phyloP scores from a whole-genome alignment of 1,284 basidiomycete species.

The Mycena sp. region DNA sequence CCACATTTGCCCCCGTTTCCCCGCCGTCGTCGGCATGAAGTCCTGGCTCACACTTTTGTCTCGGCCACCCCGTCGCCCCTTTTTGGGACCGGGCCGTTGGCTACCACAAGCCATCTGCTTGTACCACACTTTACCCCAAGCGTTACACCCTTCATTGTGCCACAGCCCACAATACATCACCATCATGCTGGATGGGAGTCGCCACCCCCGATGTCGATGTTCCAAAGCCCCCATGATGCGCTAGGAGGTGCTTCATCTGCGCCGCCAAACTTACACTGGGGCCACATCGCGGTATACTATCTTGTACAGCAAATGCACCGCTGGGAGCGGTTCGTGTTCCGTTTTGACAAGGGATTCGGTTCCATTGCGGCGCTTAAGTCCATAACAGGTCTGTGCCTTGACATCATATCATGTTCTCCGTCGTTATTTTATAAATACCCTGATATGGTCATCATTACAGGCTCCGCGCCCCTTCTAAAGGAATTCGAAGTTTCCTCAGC shows the following conservation, averaged over 20 bases:
- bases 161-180: slow-evolving; percentile 16
- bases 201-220: slow-evolving; percentile 16
- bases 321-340: slow-evolving; percentile 81
- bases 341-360: slow-evolving; percentile 77
- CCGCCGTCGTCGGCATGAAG: slow-evolving; percentile 44
- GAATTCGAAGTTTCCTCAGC: slow-evolving; percentile 81
- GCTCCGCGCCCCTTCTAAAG: slow-evolving; percentile 72
- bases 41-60: slow-evolving; percentile 13
- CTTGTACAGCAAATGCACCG: slow-evolving; percentile 80
- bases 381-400: slow-evolving; percentile 62
- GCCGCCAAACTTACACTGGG: slow-evolving; percentile 69
- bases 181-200: slow-evolving; percentile 24
- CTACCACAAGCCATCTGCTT: slow-evolving; percentile 4
- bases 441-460: slow-evolving; percentile 45
- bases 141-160: slow-evolving; percentile 23
- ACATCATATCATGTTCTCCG: background rate
- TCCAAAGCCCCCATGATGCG: slow-evolving; percentile 7
- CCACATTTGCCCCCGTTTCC: slow-evolving; percentile 23
- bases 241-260: background rate
- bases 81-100: slow-evolving; percentile 20
- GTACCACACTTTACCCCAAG: slow-evolving; percentile 24
- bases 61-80: slow-evolving; percentile 14
- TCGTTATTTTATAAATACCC: background rate
- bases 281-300: slow-evolving; percentile 79
- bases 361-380: slow-evolving; percentile 75